phyloP scores from a whole-genome alignment of 768 basidiomycete genomes.

The Suillus ampliporus region DNA sequence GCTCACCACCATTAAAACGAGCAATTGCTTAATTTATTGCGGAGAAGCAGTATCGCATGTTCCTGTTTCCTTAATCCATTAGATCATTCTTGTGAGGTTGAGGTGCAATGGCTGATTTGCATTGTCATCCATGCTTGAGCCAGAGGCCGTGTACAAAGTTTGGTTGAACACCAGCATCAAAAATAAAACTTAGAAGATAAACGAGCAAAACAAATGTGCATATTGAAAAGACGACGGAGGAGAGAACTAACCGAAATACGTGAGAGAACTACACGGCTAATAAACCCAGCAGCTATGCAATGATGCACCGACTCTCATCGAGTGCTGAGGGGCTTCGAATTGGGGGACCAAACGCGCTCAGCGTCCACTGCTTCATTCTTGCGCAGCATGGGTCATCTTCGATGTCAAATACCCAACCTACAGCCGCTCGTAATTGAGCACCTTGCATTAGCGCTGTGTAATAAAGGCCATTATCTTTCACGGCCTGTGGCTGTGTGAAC shows the following conservation, averaged over 20 bases:
- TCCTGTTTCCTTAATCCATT: neutral
- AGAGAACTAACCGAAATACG: neutral
- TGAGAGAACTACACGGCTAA: neutral
- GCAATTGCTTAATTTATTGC: neutral
- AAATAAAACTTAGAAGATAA: neutral
- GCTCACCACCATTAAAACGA: conserved; percentile 49
- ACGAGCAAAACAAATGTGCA: neutral
- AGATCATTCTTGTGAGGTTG: neutral
- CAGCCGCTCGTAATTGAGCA: conserved; percentile 13
- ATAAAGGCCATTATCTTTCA: conserved; percentile 5
- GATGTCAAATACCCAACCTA: conserved; percentile 14
- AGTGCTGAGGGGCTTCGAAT: neutral
- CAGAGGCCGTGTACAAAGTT: too few relatives aligned
- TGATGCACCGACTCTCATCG: conserved; percentile 5
- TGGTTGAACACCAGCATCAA: neutral
- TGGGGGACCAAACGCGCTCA: conserved; percentile 17
- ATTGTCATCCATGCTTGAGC: neutral
- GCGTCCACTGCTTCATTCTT: conserved; percentile 16
- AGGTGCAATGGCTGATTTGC: neutral
- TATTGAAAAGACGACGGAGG: too few relatives aligned
- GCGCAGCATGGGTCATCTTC: conserved; percentile 11
- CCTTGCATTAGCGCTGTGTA: conserved; percentile 14
- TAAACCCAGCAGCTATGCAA: neutral
- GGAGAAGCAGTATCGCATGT: conserved; percentile 1
- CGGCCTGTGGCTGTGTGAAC: conserved; percentile 5